Base-by-base conservation (phyloP, 148 eudicot species). In the Heliamphora exappendiculata region DNA sequence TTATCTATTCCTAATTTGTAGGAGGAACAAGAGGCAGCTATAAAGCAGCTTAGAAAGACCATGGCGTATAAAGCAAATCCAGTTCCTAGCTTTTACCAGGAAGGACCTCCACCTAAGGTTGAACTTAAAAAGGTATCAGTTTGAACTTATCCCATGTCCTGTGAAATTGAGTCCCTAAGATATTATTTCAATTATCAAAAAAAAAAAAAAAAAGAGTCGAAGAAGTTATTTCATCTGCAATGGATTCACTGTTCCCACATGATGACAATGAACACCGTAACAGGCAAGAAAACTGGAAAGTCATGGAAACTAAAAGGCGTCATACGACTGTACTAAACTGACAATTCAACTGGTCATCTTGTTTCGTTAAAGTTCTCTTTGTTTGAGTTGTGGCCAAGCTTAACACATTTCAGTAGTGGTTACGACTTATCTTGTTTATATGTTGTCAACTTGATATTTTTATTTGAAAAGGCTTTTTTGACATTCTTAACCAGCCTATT, bases 101-200 rank as follows among this genome's bases (percentile, higher is more conserved):
- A 89, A 84, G 93, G 90, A 34, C 97, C 99, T 79, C 93, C 97
- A 55, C 96, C 97, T 19, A 95, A 95, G 84, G 83, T 81, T 74
- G 98, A 95, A 83, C 97, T 87, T 37, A 93, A 89, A 82, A 95
- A 95, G 99, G 99, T 95, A 89, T 10, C 19, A 0, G 20, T 72
- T 49, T 53, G 66, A 41, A n/a, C 58, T 26, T 51, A 37, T 70
- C 29, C 51, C 47, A 71, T 49, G 17, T 36, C 34, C 28, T 19
- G 37, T 60, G 2, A 55, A 22, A 16, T 41, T 67, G 71, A 67
- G 51, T 12, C 24, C 24, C 14, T 45, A 72, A 53, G n/a, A 73
- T 41, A 51, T 22, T 14, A 39, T 68, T 28, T 47, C 75, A 34
- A n/a, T n/a, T n/a, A n/a, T n/a, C n/a, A n/a, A n/a, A n/a, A n/a